A percentile compares a stretch with the other conserved stretches of the same genome.
These are phyloP conservation scores for Venturia nashicola DNA, from an alignment of 2,329 filamentous ascomycete species.

Conservation along the genomic window DNA sequence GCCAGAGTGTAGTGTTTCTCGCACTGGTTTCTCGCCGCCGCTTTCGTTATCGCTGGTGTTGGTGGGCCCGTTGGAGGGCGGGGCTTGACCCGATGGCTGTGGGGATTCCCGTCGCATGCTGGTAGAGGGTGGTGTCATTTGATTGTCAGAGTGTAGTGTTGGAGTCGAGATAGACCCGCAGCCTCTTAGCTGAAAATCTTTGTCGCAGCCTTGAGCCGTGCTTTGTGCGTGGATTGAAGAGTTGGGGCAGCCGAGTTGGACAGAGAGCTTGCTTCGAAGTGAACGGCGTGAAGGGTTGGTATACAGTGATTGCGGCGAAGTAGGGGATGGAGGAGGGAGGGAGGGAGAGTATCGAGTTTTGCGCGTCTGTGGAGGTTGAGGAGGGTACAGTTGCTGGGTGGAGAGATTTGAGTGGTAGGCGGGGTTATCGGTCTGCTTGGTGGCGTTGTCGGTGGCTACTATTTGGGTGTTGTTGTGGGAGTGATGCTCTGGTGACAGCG, in stretches of 20 bases:
- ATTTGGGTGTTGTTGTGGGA: not conserved
- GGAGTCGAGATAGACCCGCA: not conserved
- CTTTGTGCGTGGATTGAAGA: not conserved
- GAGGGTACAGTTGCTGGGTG: not conserved
- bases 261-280: too few relatives aligned
- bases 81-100: conserved; percentile 12
- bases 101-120: conserved; percentile 14
- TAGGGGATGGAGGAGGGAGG: not conserved
- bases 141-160: not conserved
- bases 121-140: not conserved
- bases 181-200: not conserved
- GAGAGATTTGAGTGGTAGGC: not conserved
- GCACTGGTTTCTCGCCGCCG: conserved; percentile 38
- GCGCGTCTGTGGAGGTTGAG: not conserved
- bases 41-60: conserved; percentile 29
- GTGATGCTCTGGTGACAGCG: not conserved
- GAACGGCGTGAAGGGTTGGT: not conserved
- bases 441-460: not conserved
- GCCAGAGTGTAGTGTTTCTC: not conserved
- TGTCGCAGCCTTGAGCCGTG: not conserved
- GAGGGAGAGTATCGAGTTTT: not conserved
- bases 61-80: conserved; percentile 17
- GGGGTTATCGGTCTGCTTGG: not conserved
- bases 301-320: not conserved
- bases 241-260: not conserved